Base-by-base conservation (phyloP, 768 basidiomycete genomes). In the Melanogaster broomeanus region DNA sequence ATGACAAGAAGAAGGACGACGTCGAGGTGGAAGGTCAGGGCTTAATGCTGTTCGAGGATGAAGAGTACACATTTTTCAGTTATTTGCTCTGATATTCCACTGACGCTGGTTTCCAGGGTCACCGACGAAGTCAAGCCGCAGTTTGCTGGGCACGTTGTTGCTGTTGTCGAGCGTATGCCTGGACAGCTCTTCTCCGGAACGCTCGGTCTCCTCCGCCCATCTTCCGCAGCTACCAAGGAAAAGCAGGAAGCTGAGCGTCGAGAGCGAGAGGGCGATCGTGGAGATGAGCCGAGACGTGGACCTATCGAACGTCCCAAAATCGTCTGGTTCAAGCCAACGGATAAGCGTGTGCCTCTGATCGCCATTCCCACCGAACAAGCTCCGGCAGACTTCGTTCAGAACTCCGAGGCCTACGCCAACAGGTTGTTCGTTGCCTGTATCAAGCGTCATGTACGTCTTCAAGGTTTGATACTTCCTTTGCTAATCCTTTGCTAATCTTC, bases 1-100 rank as follows among this genome's bases (percentile, higher is more conserved):
- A 94, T 63, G 96, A 98, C 76, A 99, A 99, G 85, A 98, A 98
- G 82, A 98, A 98, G 76, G 97, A 99, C 63, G 97, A 98, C 63
- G 96, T 99, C 27, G 97, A 99, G 69, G 97, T 99, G 25, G 97
- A 99, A 74, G 97, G 97, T 3, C 97, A 99, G 71, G 96, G 96
- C 6, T 72, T 98, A 61, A 90, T 93, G 80, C 74, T 99, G 48
- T 97, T 98, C 56, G 96, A 98, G 62, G 97, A 99, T 61, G 97
- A 98, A 75, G 95, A 97, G 87, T 92, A 65, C 39, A 80, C 74
- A 9, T 35, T n/a, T 9, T 27, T 42, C 46, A 39, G 34, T 7
- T 48, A 27, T 55, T 50, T 31, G 37, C 51, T 19, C 3, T n/a
- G 19, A 19, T 21, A 6, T 28, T 16, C 15, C 13, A 45, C 53